Evolutionary conservation across 345 rosid species (phyloP).

Genomic region (Brassica cretica): DNA sequence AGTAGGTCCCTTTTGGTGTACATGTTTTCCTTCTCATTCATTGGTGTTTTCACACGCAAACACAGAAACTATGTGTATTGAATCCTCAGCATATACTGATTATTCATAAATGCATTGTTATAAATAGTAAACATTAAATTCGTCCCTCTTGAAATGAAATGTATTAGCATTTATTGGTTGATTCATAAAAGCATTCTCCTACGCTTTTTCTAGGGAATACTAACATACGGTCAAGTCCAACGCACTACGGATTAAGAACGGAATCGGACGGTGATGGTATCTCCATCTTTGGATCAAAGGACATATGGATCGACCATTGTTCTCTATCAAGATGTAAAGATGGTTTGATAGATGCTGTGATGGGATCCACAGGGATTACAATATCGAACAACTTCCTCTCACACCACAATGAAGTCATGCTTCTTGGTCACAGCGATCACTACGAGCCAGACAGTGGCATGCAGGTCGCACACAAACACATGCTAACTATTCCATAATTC

Average conservation of each 20-base stretch:
- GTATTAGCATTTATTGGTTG: slow-evolving; percentile 15
- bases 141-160: slow-evolving; percentile 1
- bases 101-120: not conserved
- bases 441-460: slow-evolving; percentile 83
- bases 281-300: slow-evolving; percentile 83
- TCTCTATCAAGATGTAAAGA: slow-evolving; percentile 87
- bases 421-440: slow-evolving; percentile 88
- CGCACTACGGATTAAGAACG: slow-evolving; percentile 77
- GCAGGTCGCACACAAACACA: slow-evolving; percentile 52
- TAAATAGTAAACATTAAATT: not conserved
- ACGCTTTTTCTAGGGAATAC: slow-evolving; percentile 54
- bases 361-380: slow-evolving; percentile 94
- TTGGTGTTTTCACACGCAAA: slow-evolving; percentile 37
- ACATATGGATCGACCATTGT: slow-evolving; percentile 97
- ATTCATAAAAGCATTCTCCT: slow-evolving; percentile 13
- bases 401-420: slow-evolving; percentile 97
- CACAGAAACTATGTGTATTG: not conserved
- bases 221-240: slow-evolving; percentile 82
- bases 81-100: slow-evolving; percentile 23
- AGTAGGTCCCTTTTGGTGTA: slow-evolving; percentile 33
- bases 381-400: slow-evolving; percentile 90
- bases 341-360: slow-evolving; percentile 90
- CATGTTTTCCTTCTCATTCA: slow-evolving; percentile 26
- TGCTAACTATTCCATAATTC: not conserved
- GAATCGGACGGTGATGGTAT: slow-evolving; percentile 95